phyloP scores from a whole-genome alignment of 2,329 filamentous ascomycete genomes.

The Beauveria sp. region DNA sequence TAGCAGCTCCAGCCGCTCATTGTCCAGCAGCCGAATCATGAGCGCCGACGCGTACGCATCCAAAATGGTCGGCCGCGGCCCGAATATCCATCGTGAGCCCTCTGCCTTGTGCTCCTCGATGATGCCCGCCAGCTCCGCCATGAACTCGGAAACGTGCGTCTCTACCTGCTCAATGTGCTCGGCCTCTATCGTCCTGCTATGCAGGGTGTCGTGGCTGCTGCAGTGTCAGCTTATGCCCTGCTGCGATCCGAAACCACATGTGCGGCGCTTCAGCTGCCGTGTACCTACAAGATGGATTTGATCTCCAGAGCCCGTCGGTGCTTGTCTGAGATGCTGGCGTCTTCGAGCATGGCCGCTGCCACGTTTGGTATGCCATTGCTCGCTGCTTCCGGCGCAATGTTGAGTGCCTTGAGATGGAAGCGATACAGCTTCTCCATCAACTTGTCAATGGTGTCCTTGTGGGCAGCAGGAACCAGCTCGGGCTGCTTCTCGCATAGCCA shows the following conservation, averaged over 20 bases:
- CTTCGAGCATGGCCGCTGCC: conserved; percentile 23
- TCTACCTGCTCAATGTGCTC: conserved; percentile 20
- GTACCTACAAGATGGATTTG: conserved; percentile 24
- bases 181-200: conserved; percentile 18
- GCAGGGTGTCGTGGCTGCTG: conserved; percentile 20
- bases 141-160: conserved; percentile 16
- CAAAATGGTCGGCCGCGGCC: conserved; percentile 21
- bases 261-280: no score
- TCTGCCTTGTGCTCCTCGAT: conserved; percentile 11
- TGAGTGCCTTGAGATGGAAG: conserved; percentile 20
- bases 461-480: conserved; percentile 19
- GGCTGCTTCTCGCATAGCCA: conserved; percentile 24
- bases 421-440: conserved; percentile 21
- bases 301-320: conserved; percentile 24
- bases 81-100: conserved; percentile 21
- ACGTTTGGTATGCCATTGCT: conserved; percentile 21
- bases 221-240: neutral
- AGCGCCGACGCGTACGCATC: conserved; percentile 21
- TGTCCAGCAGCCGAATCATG: conserved; percentile 18
- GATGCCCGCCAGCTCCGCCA: conserved; percentile 16
- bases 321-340: conserved; percentile 17
- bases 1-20: conserved; percentile 18
- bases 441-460: conserved; percentile 16
- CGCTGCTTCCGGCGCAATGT: conserved; percentile 17
- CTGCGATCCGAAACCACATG: no score